Base-by-base conservation (phyloP, 495 filamentous ascomycete genomes). In the Glonium stellatum region DNA sequence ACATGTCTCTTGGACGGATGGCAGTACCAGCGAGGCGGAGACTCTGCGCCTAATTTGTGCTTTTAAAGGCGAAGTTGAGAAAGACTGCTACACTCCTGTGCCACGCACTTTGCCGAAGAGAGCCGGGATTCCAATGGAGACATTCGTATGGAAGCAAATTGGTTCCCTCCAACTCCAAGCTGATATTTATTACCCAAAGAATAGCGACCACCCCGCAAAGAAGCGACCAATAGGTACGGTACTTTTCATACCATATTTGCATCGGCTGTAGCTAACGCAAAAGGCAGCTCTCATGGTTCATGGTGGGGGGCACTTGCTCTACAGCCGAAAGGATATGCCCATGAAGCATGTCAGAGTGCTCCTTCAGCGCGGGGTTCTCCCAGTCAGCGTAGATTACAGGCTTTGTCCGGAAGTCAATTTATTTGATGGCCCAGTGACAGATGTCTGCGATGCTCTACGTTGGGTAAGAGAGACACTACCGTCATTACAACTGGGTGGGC, bases 251-350 rank as follows among this genome's bases (percentile, higher is more conserved):
- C n/a, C n/a, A n/a, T n/a, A n/a, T n/a, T n/a, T n/a, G n/a, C n/a
- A n/a, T n/a, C n/a, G n/a, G n/a, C n/a, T n/a, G n/a, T n/a, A n/a
- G n/a, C n/a, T n/a, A n/a, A n/a, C n/a, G n/a, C n/a, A n/a, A n/a
- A n/a, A n/a, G n/a, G n/a, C n/a, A 80, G 82, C 80, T 9, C 64
- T 85, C 1, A 78, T 84, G 77, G 76, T 84, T 46, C 82, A 84
- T 55, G 81, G 82, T 0, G 81, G 81, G 11, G 73, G 80, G 34
- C 78, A 83, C 54, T 59, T 80, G 1, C 75, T 76, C 53, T 62
- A 79, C 13, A 74, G 76, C 0, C 68, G 80, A 0, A 75, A 75
- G 19, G 79, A 76, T 39, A 67, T 83, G 6, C 68, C 73, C 0
- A 72, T 71, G 0, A 49, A 57, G 15, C 81, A 83, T 54, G 79